Evolutionary conservation across 2,329 filamentous ascomycete genomes (phyloP), one percentile per base, ranked within the genome.

Genomic region (Drechslerella stenobrocha): DNA sequence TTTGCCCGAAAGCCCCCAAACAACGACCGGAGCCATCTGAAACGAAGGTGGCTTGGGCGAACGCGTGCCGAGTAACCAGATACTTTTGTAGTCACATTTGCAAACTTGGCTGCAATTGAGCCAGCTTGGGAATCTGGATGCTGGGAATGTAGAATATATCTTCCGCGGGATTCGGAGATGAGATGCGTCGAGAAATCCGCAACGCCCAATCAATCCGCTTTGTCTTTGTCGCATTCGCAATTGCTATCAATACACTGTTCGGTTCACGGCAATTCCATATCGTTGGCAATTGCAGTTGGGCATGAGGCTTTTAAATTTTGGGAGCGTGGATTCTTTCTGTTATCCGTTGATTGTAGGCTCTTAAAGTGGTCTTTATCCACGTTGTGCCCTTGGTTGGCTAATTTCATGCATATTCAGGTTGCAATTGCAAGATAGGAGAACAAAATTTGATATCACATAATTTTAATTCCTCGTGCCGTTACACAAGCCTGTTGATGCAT

Each of bases 81-180:
- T 47, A 53, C 58, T 53, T 42, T 32, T 45, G 8, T 42, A 52
- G 26, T 53, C 52, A 44, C 53, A 48, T 59, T 46, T 42, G 32
- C 13, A 47, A 2, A 26, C 9, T 11, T n/a, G n/a, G n/a, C n/a
- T n/a, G n/a, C n/a, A n/a, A n/a, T n/a, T n/a, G n/a, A n/a, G n/a
- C n/a, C n/a, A n/a, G n/a, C n/a, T 47, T 3, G 3, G 22, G 9
- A 18, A 26, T 15, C 28, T 42, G 15, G 23, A 8, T 15, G 48
- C 61, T 37, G 35, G 53, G 53, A 50, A 48, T 53, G 61, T 52
- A 59, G 48, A 66, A 66, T 66, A 66, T 66, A 66, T 66, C 53
- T 66, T 66, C 61, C 61, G 61, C 53, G 53, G 53, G 42, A 58
- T 66, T 66, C 61, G 61, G 61, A 66, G 47, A 53, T 28, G 52